Conservation (phyloP, 495 filamentous ascomycete genomes). For the Oleoguttula mirabilis region DNA sequence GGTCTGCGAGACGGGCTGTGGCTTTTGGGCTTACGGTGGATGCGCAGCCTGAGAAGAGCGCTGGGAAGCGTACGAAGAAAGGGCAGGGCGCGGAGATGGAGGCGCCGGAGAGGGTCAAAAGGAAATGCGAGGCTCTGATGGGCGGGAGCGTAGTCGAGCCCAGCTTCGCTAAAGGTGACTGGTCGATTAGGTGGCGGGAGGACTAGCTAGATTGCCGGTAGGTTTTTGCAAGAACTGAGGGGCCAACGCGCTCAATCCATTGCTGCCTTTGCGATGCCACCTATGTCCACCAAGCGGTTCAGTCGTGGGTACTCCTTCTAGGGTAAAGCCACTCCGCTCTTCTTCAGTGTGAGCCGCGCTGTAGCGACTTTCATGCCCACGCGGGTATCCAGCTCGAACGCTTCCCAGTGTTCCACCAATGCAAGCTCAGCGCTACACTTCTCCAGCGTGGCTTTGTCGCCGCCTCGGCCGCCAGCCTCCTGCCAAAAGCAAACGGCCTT, state of each 20-base stretch:
- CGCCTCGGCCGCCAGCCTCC: conserved; percentile 34
- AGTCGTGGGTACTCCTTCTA: too few species aligned
- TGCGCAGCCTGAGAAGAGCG: not conserved
- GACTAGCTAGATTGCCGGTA: conserved; percentile 1
- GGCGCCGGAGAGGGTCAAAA: conserved; percentile 11
- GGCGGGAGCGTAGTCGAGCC: conserved; percentile 33
- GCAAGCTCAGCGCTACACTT: conserved; percentile 64
- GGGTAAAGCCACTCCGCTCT: conserved; percentile 28
- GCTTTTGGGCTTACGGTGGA: conserved; percentile 34
- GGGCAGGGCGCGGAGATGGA: not conserved
- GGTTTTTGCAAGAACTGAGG: too few species aligned
- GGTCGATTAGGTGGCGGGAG: conserved; percentile 36
- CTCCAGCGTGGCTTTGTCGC: conserved; percentile 40
- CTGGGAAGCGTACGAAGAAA: conserved; percentile 7
- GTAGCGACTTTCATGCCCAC: conserved; percentile 78
- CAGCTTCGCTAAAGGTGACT: conserved; percentile 37
- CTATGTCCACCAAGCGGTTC: too few species aligned
- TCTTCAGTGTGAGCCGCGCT: conserved; percentile 61
- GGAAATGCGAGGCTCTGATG: conserved; percentile 31
- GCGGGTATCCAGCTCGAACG: conserved; percentile 74
- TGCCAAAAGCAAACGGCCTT: conserved; percentile 74
- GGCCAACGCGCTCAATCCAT: too few species aligned
- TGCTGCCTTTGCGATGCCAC: too few species aligned
- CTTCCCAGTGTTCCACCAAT: conserved; percentile 72
- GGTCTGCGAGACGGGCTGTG: conserved; percentile 34